Evolutionary conservation across 306 rosid species (phyloP), one percentile per base, ranked within the genome.

Genomic region (Biancaea sappan): DNA sequence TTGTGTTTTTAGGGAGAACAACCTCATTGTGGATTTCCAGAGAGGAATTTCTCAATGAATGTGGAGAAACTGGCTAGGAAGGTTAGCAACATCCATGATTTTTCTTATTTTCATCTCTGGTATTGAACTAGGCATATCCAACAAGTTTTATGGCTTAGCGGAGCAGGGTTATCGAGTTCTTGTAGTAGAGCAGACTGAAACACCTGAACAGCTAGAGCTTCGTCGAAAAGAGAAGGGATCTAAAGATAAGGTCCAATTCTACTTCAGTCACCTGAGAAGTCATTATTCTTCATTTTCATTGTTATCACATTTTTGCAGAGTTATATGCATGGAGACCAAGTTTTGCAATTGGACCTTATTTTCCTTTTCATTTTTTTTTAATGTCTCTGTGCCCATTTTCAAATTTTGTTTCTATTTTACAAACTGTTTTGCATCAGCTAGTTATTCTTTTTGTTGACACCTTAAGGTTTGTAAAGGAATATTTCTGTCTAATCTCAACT

Each of bases 21-120:
- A 83, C 98, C 99, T 53, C 99, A 94, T 72, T 92, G 99, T 79
- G 99, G 99, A 76, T 94, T 94, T 85, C 99, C 96, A 8, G 99
- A 94, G 84, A 94, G 11, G 82, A 94, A 92, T 65, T 94, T 94
- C 79, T 88, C 97, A 4, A 61, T 84, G 81, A 87, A 94, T 65
- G 84, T 84, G 82, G 96, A 90, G 87, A 94, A 90, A 83, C 78
- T 94, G 71, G 99, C 96, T 61, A 84, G 88, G 77, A 94, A 94
- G 99, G 99, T 92, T 76, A 78, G 95, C 72, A 60, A 79, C 61
- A 19, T 76, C 9, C 28, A 46, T 79, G 13, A 46, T 1, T 59
- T 43, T 26, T 67, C 32, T 68, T 65, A 29, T 52, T 66, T 48
- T 29, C 38, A 9, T 56, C 12, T 48, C 52, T 14, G 43, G 13